Base-by-base conservation (phyloP, 768 basidiomycete genomes). In the Austroboletus eburneus region DNA sequence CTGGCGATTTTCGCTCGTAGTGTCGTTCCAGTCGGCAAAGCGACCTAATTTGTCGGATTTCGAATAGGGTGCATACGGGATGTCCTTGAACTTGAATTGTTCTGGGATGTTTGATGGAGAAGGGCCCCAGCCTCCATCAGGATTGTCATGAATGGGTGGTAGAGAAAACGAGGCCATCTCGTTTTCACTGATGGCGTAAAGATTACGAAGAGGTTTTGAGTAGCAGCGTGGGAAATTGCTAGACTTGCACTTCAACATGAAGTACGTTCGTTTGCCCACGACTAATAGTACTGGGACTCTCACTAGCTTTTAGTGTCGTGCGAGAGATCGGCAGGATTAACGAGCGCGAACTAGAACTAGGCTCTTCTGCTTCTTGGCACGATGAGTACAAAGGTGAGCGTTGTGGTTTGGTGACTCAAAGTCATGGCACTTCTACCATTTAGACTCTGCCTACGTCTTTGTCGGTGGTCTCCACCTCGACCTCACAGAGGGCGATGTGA, bases 21-120 rank as follows among this genome's bases (percentile, higher is more conserved):
- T 69, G 43, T 91, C 89, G 68, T 91, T 91, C 94, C 95, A 99
- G 73, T 99, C 95, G 39, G 95, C 95, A 62, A 99, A 89, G 43
- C 95, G 85, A 43, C 91, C 92, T 46, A 99, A 84, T 69, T 97
- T 97, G 76, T 99, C 96, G 30, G 91, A 85, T 81, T 99, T 99
- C 70, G 92, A 92, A 77, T 91, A 98, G 5, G 94, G 94, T 1
- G 95, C 94, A 63, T 98, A 99, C 38, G 96, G 96, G 50, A 98
- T 96, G 58, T 97, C 96, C 69, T 91, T 92, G 79, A 96, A 96
- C 70, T 94, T 93, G 72, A 95, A 97, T 53, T 91, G 85, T 37
- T 86, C 76, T 1, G 95, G 93, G 18, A 94, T 72, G 66, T 88
- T 86, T 1, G 85, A 78, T 4, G 85, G 80, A 6, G 92, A 90